Evolutionary conservation across 768 basidiomycete genomes (phyloP).

Genomic region (Tylopilus plumbeoviolaceoides): DNA sequence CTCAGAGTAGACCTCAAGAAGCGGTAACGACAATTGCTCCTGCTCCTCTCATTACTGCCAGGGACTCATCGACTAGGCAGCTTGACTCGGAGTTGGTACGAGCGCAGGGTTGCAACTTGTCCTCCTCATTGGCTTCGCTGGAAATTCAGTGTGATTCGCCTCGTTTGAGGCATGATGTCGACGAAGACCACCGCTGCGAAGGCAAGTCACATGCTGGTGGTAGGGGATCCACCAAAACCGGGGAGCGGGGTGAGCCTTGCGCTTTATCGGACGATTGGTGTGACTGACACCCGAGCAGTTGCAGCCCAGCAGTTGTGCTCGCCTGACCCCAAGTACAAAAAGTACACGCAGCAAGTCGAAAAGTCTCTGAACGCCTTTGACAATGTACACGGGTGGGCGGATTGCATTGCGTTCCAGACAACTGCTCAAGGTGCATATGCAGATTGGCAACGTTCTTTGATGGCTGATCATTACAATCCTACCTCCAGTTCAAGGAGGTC

Average conservation of each 20-base stretch:
- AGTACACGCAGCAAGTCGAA: slow-evolving; percentile 91
- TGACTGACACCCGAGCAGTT: slow-evolving; percentile 29
- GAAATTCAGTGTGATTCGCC: too few species aligned
- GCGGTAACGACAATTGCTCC: slow-evolving; percentile 31
- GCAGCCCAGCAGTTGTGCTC: slow-evolving; percentile 53
- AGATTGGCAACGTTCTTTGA: background rate
- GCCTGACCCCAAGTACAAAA: slow-evolving; percentile 90
- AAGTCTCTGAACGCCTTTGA: slow-evolving; percentile 91
- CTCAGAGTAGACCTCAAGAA: slow-evolving; percentile 45
- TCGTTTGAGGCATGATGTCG: slow-evolving; percentile 2
- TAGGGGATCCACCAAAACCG: too few species aligned
- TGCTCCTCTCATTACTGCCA: slow-evolving; percentile 41
- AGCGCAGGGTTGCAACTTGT: too few species aligned
- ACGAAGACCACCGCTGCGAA: too few species aligned
- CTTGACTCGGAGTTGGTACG: too few species aligned
- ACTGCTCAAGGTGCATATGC: slow-evolving; percentile 67
- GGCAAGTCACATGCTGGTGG: too few species aligned
- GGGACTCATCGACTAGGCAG: slow-evolving; percentile 19
- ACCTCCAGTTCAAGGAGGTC: slow-evolving; percentile 93
- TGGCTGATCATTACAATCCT: slow-evolving; percentile 51
- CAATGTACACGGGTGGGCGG: slow-evolving; percentile 97
- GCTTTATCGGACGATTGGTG: background rate
- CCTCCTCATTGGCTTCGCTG: too few species aligned
- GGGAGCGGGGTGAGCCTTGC: background rate
- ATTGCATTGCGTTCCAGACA: slow-evolving; percentile 97